Evolutionary conservation across 805 yeast genomes (phyloP).

Genomic region (Cephaloascus fragrans): DNA sequence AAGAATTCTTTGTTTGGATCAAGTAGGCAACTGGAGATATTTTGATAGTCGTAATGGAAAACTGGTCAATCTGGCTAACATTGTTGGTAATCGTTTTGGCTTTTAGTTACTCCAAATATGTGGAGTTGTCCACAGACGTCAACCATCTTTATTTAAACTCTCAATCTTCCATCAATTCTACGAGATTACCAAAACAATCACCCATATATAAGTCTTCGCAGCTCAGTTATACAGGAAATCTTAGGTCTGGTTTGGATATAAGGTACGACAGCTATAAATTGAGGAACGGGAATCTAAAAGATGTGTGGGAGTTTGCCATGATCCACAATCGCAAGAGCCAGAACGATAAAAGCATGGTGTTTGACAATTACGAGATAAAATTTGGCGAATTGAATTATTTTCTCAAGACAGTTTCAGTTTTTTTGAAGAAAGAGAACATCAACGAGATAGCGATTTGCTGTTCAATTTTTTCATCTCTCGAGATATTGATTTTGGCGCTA

Average conservation of each 20-base stretch:
- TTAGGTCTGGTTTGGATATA: slow-evolving; percentile 61
- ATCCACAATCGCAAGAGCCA: slow-evolving; percentile 14
- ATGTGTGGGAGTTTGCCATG: slow-evolving; percentile 54
- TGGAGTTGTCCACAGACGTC: slow-evolving; percentile 39
- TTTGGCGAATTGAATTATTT: slow-evolving; percentile 17
- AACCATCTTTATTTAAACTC: slow-evolving; percentile 45
- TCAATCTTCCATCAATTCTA: slow-evolving; percentile 59
- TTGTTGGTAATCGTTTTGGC: no score
- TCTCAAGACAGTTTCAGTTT: slow-evolving; percentile 12
- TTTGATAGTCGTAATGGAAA: no score
- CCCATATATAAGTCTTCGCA: slow-evolving; percentile 70
- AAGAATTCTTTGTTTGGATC: no score
- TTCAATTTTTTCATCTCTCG: slow-evolving; percentile 13
- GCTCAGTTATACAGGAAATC: slow-evolving; percentile 61
- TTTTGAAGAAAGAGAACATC: slow-evolving; percentile 8
- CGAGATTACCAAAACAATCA: slow-evolving; percentile 59
- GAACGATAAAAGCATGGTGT: slow-evolving; percentile 11
- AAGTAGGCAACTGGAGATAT: no score
- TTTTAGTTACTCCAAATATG: slow-evolving; percentile 11
- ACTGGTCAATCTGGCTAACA: no score
- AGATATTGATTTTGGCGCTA: slow-evolving; percentile 26
- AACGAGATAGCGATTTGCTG: slow-evolving; percentile 15
- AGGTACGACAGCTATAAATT: slow-evolving; percentile 50
- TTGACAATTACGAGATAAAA: slow-evolving; percentile 11
- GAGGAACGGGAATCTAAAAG: slow-evolving; percentile 68